A percentile compares a stretch with the other conserved stretches of the same genome.
phyloP scores from a whole-genome alignment of 2,329 filamentous ascomycete species.

The Ascocoryne sarcoides region DNA sequence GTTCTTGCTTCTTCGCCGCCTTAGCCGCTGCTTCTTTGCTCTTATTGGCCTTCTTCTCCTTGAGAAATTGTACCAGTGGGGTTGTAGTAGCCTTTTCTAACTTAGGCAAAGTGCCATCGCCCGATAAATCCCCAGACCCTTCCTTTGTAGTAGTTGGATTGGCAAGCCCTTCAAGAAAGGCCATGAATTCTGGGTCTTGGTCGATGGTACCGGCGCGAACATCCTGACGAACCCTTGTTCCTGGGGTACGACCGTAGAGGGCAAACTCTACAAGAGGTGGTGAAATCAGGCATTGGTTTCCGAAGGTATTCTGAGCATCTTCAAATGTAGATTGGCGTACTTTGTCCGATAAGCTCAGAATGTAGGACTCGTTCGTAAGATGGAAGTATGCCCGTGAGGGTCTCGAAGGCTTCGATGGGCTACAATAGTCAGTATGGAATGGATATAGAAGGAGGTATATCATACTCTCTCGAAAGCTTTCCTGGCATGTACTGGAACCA shows the following conservation, averaged over 20 bases:
- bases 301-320: conserved; percentile 71
- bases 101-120: conserved; percentile 16
- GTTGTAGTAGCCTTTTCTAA: conserved; percentile 65
- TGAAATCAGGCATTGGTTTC: conserved; percentile 63
- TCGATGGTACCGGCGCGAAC: conserved; percentile 90
- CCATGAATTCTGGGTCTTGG: conserved; percentile 91
- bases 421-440: conserved; percentile 29
- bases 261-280: conserved; percentile 76
- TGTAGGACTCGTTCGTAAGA: conserved; percentile 60
- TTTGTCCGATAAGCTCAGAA: conserved; percentile 58
- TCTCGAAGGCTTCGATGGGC: conserved; percentile 74
- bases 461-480: conserved; percentile 79
- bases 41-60: conserved; percentile 82
- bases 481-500: conserved; percentile 67
- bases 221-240: conserved; percentile 66
- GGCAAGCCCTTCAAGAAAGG: conserved; percentile 80
- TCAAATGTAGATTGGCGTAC: conserved; percentile 65
- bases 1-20: conserved; percentile 41
- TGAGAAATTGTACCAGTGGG: conserved; percentile 80
- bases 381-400: conserved; percentile 79
- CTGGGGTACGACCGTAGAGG: conserved; percentile 74
- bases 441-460: conserved; percentile 10
- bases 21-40: conserved; percentile 47
- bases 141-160: conserved; percentile 50
- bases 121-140: conserved; percentile 34